Base-by-base conservation (phyloP, 202 grass and related monocot species). In the Bolboschoenoplectus hybrid region DNA sequence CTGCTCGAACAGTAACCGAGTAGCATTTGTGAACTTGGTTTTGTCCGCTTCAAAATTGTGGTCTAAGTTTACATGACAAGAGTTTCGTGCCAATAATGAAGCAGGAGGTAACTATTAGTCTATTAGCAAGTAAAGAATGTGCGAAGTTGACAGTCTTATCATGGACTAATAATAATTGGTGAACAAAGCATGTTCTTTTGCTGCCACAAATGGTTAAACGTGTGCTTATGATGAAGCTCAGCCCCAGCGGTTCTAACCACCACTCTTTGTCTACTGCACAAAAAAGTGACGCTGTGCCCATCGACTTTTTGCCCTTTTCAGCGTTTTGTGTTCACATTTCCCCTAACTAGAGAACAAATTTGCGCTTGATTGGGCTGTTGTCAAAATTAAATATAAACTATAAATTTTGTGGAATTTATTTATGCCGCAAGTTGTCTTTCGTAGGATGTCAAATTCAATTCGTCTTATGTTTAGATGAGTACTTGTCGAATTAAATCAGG, bases 171-270 rank as follows among this genome's bases (percentile, higher is more conserved):
- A 55, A 78, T 79, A 58, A 79, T 79, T 79, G 51, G 2, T 57
- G 34, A 80, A 60, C 75, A 80, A 55, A 60, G 75, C 75, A 80
- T 80, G 75, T 80, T 80, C 75, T 40, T 53, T 60, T 60, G 75
- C 75, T 80, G 52, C 75, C 75, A 60, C 13, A 58, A 80, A 60
- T 80, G 75, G 6, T 51, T 78, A 60, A 60, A 60, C 75, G 75
- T 10, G 53, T 41, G 75, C 53, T 80, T 60, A 19, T 80, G 53
- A 58, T 60, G 11, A 80, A 80, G 35, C 16, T 60, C 34, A n/a
- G 75, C 52, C 16, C 43, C 34, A n/a, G 75, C 52, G 53, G 75
- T 43, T 80, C 75, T 80, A 80, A 60, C 53, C 53, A 60, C 75
- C 75, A 60, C 36, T 60, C 75, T 39, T 80, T 80, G 75, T 80